Conservation (phyloP, 176 grass and related monocot species). For the Pharus latifolius region DNA sequence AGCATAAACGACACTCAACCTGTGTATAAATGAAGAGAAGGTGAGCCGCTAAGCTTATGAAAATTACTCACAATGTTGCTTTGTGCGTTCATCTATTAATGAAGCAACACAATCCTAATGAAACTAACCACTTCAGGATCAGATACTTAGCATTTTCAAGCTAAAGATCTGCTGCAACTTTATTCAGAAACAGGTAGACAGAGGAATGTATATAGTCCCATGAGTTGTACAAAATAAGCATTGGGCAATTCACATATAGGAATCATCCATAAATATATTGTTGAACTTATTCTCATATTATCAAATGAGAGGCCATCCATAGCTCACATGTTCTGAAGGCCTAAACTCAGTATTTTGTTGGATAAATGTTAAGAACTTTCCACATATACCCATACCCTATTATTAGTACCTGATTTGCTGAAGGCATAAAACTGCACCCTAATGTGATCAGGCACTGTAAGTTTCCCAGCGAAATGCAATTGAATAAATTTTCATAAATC, state of each 20-base stretch:
- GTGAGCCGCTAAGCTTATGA: constrained; percentile 6
- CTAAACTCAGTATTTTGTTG: not conserved
- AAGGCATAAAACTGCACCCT: not conserved
- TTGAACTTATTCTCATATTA: not conserved
- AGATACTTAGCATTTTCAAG: no score
- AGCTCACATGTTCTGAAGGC: not conserved
- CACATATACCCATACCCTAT: not conserved
- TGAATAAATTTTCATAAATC: not conserved
- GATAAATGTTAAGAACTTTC: not conserved
- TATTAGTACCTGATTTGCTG: not conserved
- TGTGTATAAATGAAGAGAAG: constrained; percentile 35
- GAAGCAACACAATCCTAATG: not conserved
- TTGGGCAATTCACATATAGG: not conserved
- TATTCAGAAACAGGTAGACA: not conserved
- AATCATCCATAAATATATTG: not conserved
- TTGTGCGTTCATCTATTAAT: not conserved
- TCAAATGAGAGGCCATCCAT: not conserved
- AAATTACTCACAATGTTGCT: constrained; percentile 1
- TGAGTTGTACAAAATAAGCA: not conserved
- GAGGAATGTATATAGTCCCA: not conserved
- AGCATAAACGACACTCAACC: constrained; percentile 69
- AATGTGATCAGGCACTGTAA: not conserved
- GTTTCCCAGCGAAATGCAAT: not conserved
- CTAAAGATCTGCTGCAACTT: not conserved
- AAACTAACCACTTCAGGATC: not conserved